These are phyloP conservation scores for Trichaptum fuscoviolaceum DNA, from an alignment of 768 basidiomycete species.

Conservation along the genomic window DNA sequence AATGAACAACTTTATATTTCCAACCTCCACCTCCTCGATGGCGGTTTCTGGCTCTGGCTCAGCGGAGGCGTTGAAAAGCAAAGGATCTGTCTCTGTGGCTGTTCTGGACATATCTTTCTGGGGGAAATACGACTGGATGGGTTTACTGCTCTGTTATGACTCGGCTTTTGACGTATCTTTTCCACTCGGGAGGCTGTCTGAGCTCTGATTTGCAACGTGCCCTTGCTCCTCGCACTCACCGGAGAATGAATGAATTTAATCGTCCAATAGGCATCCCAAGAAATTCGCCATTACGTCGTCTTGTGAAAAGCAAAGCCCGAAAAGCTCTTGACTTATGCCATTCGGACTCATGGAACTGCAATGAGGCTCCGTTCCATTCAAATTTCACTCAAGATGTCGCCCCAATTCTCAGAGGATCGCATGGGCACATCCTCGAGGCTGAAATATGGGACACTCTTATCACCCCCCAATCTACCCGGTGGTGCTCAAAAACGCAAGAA, in stretches of 20 bases:
- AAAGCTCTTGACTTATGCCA: background rate
- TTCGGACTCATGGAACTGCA: background rate
- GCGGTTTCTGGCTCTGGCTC: background rate
- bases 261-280: background rate
- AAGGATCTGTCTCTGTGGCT: background rate
- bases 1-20: conserved; percentile 31
- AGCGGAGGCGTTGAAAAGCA: background rate
- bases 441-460: background rate
- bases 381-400: background rate
- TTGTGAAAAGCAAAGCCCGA: background rate
- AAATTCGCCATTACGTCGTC: background rate
- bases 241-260: background rate
- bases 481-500: background rate
- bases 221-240: background rate
- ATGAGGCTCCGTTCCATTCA: background rate
- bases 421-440: background rate
- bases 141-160: background rate
- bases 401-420: background rate
- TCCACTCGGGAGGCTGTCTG: background rate
- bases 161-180: background rate
- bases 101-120: background rate
- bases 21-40: background rate
- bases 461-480: background rate
- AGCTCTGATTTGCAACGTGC: conserved; percentile 5
- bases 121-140: background rate